A percentile compares a stretch with the other conserved stretches of the same genome.
phyloP scores from a whole-genome alignment of 306 rosid species.

The Astragalus glycyphyllos region DNA sequence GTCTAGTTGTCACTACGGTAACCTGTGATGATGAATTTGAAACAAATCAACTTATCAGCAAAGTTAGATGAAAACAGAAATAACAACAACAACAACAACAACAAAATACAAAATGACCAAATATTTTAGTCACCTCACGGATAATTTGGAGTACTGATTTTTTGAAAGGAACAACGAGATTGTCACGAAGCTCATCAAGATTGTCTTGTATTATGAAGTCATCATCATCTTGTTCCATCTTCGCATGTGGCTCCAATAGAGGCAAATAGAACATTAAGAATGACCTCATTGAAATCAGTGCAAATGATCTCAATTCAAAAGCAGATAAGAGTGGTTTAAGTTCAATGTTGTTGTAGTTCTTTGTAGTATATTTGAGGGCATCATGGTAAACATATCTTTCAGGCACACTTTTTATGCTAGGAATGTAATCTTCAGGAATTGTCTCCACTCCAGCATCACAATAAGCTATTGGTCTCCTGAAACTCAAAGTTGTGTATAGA shows the following conservation, averaged over 20 bases:
- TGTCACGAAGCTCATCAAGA: conserved; percentile 14
- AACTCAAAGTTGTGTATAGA: conserved; percentile 49
- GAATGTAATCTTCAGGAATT: conserved; percentile 55
- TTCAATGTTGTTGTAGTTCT: conserved; percentile 60
- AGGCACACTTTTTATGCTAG: conserved; percentile 50
- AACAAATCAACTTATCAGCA: conserved; percentile 27
- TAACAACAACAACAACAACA: background rate
- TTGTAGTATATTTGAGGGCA: conserved; percentile 55
- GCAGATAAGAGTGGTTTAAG: conserved; percentile 82
- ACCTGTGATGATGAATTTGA: conserved; percentile 54
- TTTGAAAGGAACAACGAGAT: conserved; percentile 28
- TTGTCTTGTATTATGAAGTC: conserved; percentile 58
- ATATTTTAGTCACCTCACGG: conserved; percentile 41
- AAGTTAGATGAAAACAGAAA: conserved; percentile 1
- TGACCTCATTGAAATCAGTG: conserved; percentile 70
- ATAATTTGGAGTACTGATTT: conserved; percentile 40
- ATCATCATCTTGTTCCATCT: conserved; percentile 73
- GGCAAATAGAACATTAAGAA: conserved; percentile 78
- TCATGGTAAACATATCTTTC: conserved; percentile 60
- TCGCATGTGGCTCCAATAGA: conserved; percentile 77
- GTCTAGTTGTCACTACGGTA: conserved; percentile 74
- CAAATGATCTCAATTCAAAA: conserved; percentile 60
- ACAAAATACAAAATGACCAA: background rate
- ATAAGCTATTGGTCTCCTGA: conserved; percentile 65
- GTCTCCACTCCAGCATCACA: conserved; percentile 74